phyloP scores from a whole-genome alignment of 169 alveolate species.

The Toxoplasma gondii region DNA sequence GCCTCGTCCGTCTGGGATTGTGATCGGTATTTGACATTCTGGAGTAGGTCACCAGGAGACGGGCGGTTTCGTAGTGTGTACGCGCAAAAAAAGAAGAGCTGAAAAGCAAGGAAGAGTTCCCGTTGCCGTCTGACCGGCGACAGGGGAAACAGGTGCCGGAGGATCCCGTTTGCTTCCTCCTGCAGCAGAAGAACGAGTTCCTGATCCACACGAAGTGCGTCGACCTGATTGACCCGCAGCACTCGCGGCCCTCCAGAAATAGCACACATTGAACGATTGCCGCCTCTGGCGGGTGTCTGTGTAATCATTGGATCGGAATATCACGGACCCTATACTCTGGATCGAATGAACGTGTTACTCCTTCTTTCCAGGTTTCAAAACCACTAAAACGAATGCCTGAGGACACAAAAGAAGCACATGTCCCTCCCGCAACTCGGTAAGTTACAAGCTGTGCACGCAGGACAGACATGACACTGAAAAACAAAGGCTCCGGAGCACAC shows the following conservation, averaged over 20 bases:
- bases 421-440: no score
- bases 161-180: conserved; percentile 41
- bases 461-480: no score
- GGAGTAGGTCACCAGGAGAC: conserved; percentile 60
- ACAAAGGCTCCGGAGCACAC: no score
- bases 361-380: no score
- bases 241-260: background rate
- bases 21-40: conserved; percentile 50
- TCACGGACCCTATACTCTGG: background rate
- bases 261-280: background rate
- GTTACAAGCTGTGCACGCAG: no score
- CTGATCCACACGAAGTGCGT: conserved; percentile 52
- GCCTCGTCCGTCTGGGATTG: background rate
- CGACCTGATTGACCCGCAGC: conserved; percentile 55
- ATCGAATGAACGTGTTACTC: background rate
- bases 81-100: conserved; percentile 43
- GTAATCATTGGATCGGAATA: background rate
- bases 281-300: background rate
- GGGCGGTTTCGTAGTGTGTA: conserved; percentile 45
- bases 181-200: conserved; percentile 62
- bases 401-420: no score
- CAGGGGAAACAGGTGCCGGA: conserved; percentile 30
- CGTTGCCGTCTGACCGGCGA: background rate
- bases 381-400: no score
- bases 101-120: conserved; percentile 40